Conservation (phyloP, 2,329 filamentous ascomycete species). For the Aspergillus ochraceoroseus region DNA sequence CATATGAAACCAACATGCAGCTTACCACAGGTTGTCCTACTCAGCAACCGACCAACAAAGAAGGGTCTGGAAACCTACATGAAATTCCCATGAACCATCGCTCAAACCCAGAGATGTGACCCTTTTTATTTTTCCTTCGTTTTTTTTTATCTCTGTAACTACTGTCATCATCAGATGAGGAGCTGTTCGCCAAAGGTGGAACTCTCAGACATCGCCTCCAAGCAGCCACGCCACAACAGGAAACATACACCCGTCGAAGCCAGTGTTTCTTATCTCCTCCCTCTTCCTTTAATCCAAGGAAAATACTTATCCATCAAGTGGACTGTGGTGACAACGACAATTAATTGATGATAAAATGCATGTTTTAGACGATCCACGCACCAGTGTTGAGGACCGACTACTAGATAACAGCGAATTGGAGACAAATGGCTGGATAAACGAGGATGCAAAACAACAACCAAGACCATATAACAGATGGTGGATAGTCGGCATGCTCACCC, state of each 20-base stretch:
- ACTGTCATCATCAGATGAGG: too few species aligned
- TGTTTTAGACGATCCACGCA: not conserved
- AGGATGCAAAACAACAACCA: not conserved
- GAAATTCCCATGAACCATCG: not conserved
- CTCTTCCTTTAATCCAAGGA: not conserved
- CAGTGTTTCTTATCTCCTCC: not conserved
- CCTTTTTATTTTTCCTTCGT: too few species aligned
- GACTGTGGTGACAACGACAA: too few species aligned
- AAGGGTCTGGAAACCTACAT: slow-evolving; percentile 2
- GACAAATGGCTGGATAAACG: not conserved
- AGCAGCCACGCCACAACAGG: too few species aligned
- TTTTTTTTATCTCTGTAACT: not conserved
- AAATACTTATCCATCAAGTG: not conserved
- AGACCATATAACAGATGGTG: slow-evolving; percentile 1
- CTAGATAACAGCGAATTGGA: slow-evolving; percentile 2
- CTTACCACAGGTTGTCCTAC: slow-evolving; percentile 8
- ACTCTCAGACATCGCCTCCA: too few species aligned
- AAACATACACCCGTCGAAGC: too few species aligned
- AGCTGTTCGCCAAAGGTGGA: too few species aligned
- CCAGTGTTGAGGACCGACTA: slow-evolving; percentile 8
- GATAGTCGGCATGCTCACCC: slow-evolving; percentile 15
- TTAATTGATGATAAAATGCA: slow-evolving; percentile 12
- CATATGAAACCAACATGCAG: slow-evolving; percentile 8
- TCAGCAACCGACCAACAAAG: not conserved
- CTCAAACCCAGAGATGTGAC: slow-evolving; percentile 3